phyloP scores from a whole-genome alignment of 228 moss, liverwort and hornwort genomes.

The Sphagnum fallax region DNA sequence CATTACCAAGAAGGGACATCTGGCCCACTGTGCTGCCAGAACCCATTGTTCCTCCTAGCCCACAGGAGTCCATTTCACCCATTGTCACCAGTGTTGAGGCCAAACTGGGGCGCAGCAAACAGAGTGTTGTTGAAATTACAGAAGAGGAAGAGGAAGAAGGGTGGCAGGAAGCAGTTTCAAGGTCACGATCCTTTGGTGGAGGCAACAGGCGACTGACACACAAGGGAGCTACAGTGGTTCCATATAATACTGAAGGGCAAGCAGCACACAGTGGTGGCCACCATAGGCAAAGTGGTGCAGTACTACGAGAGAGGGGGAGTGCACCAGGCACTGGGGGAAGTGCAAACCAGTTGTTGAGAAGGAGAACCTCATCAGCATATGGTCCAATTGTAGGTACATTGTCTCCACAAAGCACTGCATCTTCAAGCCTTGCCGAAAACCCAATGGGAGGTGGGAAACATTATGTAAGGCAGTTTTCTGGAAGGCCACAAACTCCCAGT shows the following conservation, averaged over 20 bases:
- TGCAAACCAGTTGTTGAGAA: neutral
- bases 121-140: neutral
- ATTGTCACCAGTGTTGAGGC: neutral
- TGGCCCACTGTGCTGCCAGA: neutral
- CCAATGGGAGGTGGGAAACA: neutral
- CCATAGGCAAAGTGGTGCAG: conserved; percentile 23
- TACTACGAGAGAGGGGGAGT: conserved; percentile 26
- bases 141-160: conserved; percentile 41
- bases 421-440: neutral
- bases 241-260: conserved; percentile 16
- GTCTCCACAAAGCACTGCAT: neutral
- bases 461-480: neutral
- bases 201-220: conserved; percentile 29
- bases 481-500: neutral
- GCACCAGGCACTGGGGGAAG: neutral
- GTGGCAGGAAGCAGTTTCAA: conserved; percentile 56
- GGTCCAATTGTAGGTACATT: neutral
- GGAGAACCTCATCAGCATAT: neutral
- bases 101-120: neutral
- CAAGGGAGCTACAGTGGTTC: conserved; percentile 17
- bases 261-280: conserved; percentile 12
- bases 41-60: neutral
- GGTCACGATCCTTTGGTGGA: conserved; percentile 30
- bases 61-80: neutral
- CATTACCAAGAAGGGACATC: conserved; percentile 9